phyloP scores from a whole-genome alignment of 768 basidiomycete genomes.

The Fistulinella prunicolor region DNA sequence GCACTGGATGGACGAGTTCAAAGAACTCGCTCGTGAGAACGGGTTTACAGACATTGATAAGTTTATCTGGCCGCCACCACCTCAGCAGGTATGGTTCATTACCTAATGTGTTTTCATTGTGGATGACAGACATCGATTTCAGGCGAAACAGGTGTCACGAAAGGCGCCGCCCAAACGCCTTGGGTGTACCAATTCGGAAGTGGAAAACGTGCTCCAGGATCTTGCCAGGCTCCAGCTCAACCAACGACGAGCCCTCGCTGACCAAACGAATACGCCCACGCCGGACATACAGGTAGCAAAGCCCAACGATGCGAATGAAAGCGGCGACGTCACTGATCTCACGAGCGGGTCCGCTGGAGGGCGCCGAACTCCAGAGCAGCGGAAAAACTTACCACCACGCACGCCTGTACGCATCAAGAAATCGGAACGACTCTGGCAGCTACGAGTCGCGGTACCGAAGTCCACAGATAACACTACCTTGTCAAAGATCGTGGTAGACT shows the following conservation, averaged over 20 bases:
- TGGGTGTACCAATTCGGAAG: conserved; percentile 37
- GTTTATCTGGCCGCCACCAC: conserved; percentile 74
- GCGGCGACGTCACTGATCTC: conserved; percentile 44
- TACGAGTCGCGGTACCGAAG: conserved; percentile 41
- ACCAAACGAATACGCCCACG: conserved; percentile 42
- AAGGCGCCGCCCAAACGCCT: conserved; percentile 15
- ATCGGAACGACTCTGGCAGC: conserved; percentile 48
- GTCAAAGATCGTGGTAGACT: conserved; percentile 54
- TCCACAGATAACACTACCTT: conserved; percentile 57
- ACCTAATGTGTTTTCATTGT: background rate
- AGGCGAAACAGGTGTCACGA: conserved; percentile 32
- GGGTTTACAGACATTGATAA: conserved; percentile 58
- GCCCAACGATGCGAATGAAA: conserved; percentile 19
- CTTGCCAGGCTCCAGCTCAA: conserved; percentile 58
- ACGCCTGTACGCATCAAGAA: conserved; percentile 35
- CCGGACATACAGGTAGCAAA: conserved; percentile 34
- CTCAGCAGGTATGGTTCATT: conserved; percentile 27
- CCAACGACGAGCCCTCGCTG: conserved; percentile 48
- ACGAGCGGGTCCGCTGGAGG: conserved; percentile 36
- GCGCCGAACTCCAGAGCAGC: conserved; percentile 21
- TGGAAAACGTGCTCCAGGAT: conserved; percentile 56
- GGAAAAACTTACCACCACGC: conserved; percentile 25
- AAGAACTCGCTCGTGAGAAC: conserved; percentile 53
- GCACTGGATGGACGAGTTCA: conserved; percentile 63
- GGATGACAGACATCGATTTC: background rate